These are phyloP conservation scores for Ustilago vetiveriae DNA, from an alignment of 1,284 basidiomycete species.

Conservation along the genomic window DNA sequence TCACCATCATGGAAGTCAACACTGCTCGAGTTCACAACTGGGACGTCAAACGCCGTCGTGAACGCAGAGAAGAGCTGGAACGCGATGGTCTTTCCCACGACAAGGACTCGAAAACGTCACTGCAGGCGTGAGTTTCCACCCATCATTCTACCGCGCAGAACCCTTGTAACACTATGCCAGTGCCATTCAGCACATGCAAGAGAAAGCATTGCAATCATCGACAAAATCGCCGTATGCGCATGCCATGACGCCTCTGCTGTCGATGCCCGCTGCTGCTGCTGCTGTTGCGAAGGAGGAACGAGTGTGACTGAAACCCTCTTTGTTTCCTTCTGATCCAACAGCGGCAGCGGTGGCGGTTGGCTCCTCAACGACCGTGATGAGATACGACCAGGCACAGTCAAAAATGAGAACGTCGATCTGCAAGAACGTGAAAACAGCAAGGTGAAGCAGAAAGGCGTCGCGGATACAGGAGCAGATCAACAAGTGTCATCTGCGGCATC, in stretches of 20 bases:
- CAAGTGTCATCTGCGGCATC: neutral
- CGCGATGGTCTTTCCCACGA: slow-evolving; percentile 21
- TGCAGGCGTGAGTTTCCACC: slow-evolving; percentile 48
- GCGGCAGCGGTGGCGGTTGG: slow-evolving; percentile 24
- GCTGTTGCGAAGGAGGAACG: neutral
- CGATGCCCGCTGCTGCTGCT: no score
- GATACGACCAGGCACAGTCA: neutral
- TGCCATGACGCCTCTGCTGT: neutral
- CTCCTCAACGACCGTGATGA: slow-evolving; percentile 28
- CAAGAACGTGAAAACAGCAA: neutral
- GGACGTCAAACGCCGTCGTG: slow-evolving; percentile 85
- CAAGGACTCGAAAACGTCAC: slow-evolving; percentile 13
- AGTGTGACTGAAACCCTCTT: slow-evolving; percentile 18
- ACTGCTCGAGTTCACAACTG: slow-evolving; percentile 96
- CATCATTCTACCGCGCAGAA: no score
- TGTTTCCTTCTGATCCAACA: slow-evolving; percentile 1
- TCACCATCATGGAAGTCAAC: slow-evolving; percentile 98
- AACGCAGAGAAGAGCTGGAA: slow-evolving; percentile 64
- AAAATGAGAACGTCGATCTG: neutral
- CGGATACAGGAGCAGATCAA: neutral
- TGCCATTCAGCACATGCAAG: neutral
- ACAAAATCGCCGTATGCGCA: neutral
- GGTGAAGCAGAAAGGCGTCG: neutral
- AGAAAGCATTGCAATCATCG: no score
- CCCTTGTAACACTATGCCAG: slow-evolving; percentile 2